These are phyloP conservation scores for Smittium culicis DNA, from an alignment of 371 early-diverging fungal species.

Conservation along the genomic window DNA sequence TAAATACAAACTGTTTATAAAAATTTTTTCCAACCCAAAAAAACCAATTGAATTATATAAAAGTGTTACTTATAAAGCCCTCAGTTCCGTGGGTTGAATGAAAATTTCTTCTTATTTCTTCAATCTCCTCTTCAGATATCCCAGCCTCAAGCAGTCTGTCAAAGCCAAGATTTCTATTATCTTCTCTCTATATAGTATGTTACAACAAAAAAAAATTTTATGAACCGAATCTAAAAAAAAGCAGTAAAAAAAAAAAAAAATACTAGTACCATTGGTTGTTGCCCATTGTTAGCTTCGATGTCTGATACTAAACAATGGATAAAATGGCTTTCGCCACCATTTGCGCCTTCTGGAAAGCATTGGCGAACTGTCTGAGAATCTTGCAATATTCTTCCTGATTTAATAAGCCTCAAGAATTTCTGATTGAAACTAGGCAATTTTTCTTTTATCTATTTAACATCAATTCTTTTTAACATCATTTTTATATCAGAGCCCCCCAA, in stretches of 20 bases:
- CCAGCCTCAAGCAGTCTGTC: conserved; percentile 8
- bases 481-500: background rate
- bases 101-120: conserved; percentile 8
- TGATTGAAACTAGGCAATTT: background rate
- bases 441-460: conserved; percentile 5
- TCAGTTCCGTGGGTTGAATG: conserved; percentile 9
- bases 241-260: background rate
- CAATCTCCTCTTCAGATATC: conserved; percentile 8
- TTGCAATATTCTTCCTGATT: conserved; percentile 5
- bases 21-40: background rate
- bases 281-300: background rate
- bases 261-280: background rate
- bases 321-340: background rate
- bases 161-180: conserved; percentile 4
- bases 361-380: conserved; percentile 3
- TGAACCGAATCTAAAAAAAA: no score
- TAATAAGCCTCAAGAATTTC: conserved; percentile 3
- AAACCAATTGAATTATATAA: no score
- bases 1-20: background rate
- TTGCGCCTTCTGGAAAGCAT: background rate
- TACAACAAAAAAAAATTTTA: background rate
- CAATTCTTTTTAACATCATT: background rate
- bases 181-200: background rate
- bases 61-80: background rate
- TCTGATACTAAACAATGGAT: conserved; percentile 10